Conservation (phyloP, 805 yeast genomes). For the Maudiozyma bulderi region DNA sequence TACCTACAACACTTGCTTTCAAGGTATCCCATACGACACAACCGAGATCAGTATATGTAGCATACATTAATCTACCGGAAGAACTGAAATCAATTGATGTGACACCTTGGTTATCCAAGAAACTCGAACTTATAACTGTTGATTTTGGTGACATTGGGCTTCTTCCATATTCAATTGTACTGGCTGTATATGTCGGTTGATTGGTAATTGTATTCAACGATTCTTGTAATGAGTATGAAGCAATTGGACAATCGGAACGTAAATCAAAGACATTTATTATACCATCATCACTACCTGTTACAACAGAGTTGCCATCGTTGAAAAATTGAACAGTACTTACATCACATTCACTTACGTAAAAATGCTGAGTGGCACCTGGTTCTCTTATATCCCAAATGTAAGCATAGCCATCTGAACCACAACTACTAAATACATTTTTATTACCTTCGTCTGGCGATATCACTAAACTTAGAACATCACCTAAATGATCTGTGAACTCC, state of each 20-base stretch:
- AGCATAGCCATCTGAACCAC: conserved; percentile 61
- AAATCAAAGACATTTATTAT: conserved; percentile 59
- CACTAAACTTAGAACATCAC: conserved; percentile 54
- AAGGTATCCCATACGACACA: conserved; percentile 73
- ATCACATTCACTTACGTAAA: conserved; percentile 53
- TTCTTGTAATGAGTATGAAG: conserved; percentile 33
- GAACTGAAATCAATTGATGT: conserved; percentile 61
- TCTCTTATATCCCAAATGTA: conserved; percentile 57
- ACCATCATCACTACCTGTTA: conserved; percentile 76
- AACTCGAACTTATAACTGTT: conserved; percentile 14
- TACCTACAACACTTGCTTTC: conserved; percentile 54
- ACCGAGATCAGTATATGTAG: conserved; percentile 67
- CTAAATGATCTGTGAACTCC: conserved; percentile 56
- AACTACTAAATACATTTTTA: conserved; percentile 40
- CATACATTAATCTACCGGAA: conserved; percentile 66
- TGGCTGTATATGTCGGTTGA: conserved; percentile 14
- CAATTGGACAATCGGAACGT: conserved; percentile 63
- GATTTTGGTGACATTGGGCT: conserved; percentile 16
- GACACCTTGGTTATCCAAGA: conserved; percentile 57
- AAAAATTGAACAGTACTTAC: conserved; percentile 52
- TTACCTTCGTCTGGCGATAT: conserved; percentile 19
- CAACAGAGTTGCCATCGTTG: conserved; percentile 63
- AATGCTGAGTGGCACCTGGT: conserved; percentile 38
- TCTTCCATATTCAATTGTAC: conserved; percentile 18
- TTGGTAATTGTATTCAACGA: conserved; percentile 8